phyloP scores from a whole-genome alignment of 2,329 filamentous ascomycete species.

The Sporothrix phasma region DNA sequence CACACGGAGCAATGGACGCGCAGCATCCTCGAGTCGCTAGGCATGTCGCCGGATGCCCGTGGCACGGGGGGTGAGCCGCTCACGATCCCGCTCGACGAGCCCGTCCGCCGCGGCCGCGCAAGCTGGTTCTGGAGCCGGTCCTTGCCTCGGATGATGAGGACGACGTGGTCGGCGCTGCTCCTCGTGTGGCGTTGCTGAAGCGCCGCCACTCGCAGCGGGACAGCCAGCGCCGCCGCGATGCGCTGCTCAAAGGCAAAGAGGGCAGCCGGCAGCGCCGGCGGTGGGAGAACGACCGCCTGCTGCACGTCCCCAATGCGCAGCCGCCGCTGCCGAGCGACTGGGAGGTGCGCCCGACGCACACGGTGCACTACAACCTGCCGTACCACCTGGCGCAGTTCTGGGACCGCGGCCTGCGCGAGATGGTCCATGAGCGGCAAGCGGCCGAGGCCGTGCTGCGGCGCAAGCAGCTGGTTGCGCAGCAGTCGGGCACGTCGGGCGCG shows the following conservation, averaged over 20 bases:
- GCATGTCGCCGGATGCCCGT: slow-evolving; percentile 44
- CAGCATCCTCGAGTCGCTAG: slow-evolving; percentile 45
- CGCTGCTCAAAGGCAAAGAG: slow-evolving; percentile 79
- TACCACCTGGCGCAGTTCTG: slow-evolving; percentile 84
- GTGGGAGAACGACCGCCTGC: slow-evolving; percentile 91
- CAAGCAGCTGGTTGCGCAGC: slow-evolving; percentile 33
- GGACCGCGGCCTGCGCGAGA: slow-evolving; percentile 51
- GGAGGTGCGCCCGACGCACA: slow-evolving; percentile 72
- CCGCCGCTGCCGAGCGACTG: slow-evolving; percentile 77
- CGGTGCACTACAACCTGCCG: slow-evolving; percentile 59
- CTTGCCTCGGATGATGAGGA: slow-evolving; percentile 21
- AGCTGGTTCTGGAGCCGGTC: slow-evolving; percentile 11
- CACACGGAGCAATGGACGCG: slow-evolving; percentile 52
- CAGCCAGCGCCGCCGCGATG: slow-evolving; percentile 54
- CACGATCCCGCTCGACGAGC: slow-evolving; percentile 65
- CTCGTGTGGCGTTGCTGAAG: slow-evolving; percentile 16
- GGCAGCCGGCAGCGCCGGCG: slow-evolving; percentile 75
- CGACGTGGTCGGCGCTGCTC: neutral
- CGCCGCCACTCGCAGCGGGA: slow-evolving; percentile 36
- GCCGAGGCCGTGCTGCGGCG: slow-evolving; percentile 34
- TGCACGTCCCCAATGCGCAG: slow-evolving; percentile 76
- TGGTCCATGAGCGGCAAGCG: slow-evolving; percentile 38
- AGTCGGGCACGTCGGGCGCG: slow-evolving; percentile 29
- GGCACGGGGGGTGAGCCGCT: slow-evolving; percentile 55
- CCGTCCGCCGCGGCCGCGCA: slow-evolving; percentile 18